Base-by-base conservation (phyloP, 192 early-diverging fungal genomes). In the Phlyctochytrium planicorne region DNA sequence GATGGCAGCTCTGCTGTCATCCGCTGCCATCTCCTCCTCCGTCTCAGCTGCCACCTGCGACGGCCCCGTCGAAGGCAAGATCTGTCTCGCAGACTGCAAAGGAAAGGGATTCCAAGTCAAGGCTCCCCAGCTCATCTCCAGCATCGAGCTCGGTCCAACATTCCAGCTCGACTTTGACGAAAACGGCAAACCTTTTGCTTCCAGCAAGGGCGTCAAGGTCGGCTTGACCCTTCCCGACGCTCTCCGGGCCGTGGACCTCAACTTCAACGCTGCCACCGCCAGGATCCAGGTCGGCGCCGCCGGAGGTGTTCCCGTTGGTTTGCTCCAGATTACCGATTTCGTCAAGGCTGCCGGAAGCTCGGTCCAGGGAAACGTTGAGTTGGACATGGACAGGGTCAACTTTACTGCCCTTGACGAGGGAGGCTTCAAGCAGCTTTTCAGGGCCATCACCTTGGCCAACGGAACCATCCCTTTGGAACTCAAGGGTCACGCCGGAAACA, bases 1-100 rank as follows among this genome's bases (percentile, higher is more conserved):
- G n/a, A n/a, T n/a, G n/a, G n/a, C n/a, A n/a, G n/a, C n/a, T n/a
- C n/a, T n/a, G n/a, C n/a, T n/a, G n/a, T n/a, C n/a, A n/a, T n/a
- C n/a, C n/a, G n/a, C n/a, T n/a, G n/a, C n/a, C n/a, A n/a, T n/a
- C n/a, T n/a, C n/a, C n/a, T n/a, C n/a, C n/a, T n/a, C n/a, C n/a
- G n/a, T n/a, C n/a, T n/a, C n/a, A n/a, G n/a, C n/a, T n/a, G n/a
- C n/a, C n/a, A n/a, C n/a, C n/a, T n/a, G n/a, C 40, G 40, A 47
- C 40, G 40, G 40, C 40, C 40, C 40, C 40, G 40, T 47, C 20
- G 10, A 6, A 6, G 40, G 40, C 40, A 47, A 47, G 40, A 6
- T 47, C 55, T 57, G 55, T 25, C 12, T 57, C 55, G 10, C 55
- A 12, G 55, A 57, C 55, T 57, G 55, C 55, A 14, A 57, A 27